Evolutionary conservation across 2,329 filamentous ascomycete genomes (phyloP).

Genomic region (Arthrobotrys entomopaga): DNA sequence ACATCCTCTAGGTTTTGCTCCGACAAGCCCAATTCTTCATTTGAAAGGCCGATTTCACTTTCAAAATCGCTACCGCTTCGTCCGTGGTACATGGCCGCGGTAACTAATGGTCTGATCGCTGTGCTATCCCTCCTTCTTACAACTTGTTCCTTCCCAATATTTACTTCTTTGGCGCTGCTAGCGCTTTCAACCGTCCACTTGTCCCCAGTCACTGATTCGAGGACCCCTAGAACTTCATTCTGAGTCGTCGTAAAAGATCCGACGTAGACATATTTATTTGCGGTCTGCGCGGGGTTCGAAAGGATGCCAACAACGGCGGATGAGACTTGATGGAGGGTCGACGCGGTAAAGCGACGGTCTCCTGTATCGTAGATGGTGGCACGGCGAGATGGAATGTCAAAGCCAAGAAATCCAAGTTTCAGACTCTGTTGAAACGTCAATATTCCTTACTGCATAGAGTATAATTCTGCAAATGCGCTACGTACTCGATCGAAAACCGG

Average conservation of each 20-base stretch:
- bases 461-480: constrained; percentile 12
- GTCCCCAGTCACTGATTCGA: constrained; percentile 66
- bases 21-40: constrained; percentile 24
- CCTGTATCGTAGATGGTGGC: constrained; percentile 70
- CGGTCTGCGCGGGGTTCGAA: constrained; percentile 66
- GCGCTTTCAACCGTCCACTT: constrained; percentile 66
- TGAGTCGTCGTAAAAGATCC: constrained; percentile 70
- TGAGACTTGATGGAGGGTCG: constrained; percentile 67
- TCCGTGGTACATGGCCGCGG: constrained; percentile 50
- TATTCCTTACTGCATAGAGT: background rate
- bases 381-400: constrained; percentile 66
- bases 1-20: constrained; percentile 25
- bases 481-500: constrained; percentile 72
- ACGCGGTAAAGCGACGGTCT: constrained; percentile 66
- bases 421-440: constrained; percentile 62
- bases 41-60: constrained; percentile 39
- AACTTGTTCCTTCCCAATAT: constrained; percentile 64
- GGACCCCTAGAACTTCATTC: constrained; percentile 67
- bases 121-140: constrained; percentile 47
- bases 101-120: constrained; percentile 46
- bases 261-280: constrained; percentile 70
- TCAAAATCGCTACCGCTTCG: constrained; percentile 43
- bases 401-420: constrained; percentile 66
- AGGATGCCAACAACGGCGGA: constrained; percentile 67
- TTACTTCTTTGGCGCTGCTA: constrained; percentile 62